Percentiles rank a stretch among this genome's conserved stretches.
These are phyloP conservation scores for Fusarium denticulatum DNA, from an alignment of 2,329 filamentous ascomycete species.

Conservation along the genomic window DNA sequence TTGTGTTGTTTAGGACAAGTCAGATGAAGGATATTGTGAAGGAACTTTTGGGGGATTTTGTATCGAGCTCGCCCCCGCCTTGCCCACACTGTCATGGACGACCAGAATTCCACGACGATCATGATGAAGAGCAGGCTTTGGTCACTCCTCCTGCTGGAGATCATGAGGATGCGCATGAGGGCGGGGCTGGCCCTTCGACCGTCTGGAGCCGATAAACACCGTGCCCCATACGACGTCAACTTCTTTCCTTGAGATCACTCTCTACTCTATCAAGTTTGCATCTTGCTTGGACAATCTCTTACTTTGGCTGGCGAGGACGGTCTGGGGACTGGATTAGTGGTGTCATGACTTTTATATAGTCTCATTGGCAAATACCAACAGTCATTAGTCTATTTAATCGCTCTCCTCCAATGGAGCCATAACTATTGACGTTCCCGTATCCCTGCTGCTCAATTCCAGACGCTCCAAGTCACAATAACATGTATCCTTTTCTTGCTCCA, in stretches of 20 bases:
- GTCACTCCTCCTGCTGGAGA: neutral
- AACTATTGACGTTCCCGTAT: fast-evolving
- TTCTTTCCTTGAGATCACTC: fast-evolving
- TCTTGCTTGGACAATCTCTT: neutral
- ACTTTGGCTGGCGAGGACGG: neutral
- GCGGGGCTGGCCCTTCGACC: neutral
- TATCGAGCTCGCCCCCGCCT: neutral
- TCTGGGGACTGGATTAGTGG: fast-evolving
- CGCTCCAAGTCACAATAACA: fast-evolving
- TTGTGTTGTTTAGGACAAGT: neutral
- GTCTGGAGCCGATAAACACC: neutral
- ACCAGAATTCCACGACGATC: neutral
- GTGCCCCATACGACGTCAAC: fast-evolving
- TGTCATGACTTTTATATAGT: neutral
- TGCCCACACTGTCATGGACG: neutral
- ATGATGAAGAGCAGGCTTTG: neutral
- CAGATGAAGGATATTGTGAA: neutral
- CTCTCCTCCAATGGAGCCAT: fast-evolving
- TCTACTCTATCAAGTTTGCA: neutral
- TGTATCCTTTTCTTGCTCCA: fast-evolving
- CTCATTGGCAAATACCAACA: neutral
- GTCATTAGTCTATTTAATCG: fast-evolving
- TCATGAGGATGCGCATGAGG: neutral
- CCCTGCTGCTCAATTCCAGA: fast-evolving
- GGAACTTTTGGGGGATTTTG: neutral